Conservation (phyloP, 495 filamentous ascomycete species). For the Xylaria flabelliformis region DNA sequence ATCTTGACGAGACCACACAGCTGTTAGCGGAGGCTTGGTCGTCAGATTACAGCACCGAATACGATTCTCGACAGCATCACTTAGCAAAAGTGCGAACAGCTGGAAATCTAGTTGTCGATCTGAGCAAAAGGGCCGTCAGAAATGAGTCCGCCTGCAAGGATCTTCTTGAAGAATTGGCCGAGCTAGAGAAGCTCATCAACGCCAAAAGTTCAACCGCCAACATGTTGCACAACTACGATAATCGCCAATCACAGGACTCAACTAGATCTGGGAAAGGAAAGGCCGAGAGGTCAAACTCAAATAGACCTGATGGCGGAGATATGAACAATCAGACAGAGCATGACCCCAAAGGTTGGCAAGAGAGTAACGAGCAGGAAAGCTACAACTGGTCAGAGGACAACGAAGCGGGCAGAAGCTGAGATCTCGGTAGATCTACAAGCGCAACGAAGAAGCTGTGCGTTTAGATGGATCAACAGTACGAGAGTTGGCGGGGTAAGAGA, state of each 20-base stretch:
- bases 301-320: not conserved
- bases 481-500: not conserved
- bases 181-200: constrained; percentile 38
- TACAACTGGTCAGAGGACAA: not conserved
- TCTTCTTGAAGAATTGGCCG: constrained; percentile 34
- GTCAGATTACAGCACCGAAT: constrained; percentile 13
- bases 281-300: not conserved
- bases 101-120: constrained; percentile 26
- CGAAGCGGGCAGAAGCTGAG: not conserved
- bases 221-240: constrained; percentile 32
- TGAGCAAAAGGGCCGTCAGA: constrained; percentile 30
- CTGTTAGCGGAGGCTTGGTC: constrained; percentile 24
- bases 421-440: not conserved
- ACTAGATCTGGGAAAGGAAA: not conserved
- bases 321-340: not conserved
- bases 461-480: not conserved
- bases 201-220: constrained; percentile 26
- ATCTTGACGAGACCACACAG: constrained; percentile 34
- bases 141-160: constrained; percentile 35
- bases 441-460: not conserved
- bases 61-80: constrained; percentile 34
- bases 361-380: constrained; percentile 9
- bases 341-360: not conserved
- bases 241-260: constrained; percentile 18
- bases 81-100: constrained; percentile 32